phyloP scores from a whole-genome alignment of 2,329 filamentous ascomycete species.

The Colletotrichum sp. region DNA sequence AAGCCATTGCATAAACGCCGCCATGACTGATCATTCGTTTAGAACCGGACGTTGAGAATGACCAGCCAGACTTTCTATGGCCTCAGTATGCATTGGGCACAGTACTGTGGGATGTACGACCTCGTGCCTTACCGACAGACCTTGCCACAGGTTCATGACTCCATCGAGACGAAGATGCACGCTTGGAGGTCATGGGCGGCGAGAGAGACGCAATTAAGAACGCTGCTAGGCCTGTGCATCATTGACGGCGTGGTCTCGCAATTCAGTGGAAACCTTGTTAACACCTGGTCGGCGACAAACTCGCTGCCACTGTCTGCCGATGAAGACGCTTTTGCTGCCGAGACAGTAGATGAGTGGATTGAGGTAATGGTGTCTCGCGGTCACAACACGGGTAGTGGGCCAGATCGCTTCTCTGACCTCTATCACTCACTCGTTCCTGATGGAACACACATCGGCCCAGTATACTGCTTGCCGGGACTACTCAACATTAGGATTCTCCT shows the following conservation, averaged over 20 bases:
- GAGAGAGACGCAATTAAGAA: background rate
- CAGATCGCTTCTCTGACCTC: background rate
- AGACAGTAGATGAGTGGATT: background rate
- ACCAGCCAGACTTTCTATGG: background rate
- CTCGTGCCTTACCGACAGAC: background rate
- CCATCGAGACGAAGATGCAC: background rate
- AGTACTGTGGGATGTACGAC: background rate
- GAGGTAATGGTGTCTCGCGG: background rate
- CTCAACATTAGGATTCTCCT: background rate
- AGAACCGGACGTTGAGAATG: background rate
- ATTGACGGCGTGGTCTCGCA: background rate
- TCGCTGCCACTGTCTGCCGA: background rate
- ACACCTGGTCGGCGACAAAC: background rate
- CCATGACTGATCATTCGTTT: background rate
- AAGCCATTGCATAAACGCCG: background rate
- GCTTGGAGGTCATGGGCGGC: background rate
- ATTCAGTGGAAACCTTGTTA: background rate
- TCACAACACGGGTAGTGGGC: background rate
- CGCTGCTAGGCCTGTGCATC: background rate
- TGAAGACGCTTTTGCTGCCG: background rate
- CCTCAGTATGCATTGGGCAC: background rate
- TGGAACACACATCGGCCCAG: background rate
- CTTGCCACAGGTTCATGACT: background rate
- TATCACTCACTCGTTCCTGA: background rate
- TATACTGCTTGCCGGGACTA: background rate